Base-by-base conservation (phyloP, 106 monocot species). In the Triglochin maritima region DNA sequence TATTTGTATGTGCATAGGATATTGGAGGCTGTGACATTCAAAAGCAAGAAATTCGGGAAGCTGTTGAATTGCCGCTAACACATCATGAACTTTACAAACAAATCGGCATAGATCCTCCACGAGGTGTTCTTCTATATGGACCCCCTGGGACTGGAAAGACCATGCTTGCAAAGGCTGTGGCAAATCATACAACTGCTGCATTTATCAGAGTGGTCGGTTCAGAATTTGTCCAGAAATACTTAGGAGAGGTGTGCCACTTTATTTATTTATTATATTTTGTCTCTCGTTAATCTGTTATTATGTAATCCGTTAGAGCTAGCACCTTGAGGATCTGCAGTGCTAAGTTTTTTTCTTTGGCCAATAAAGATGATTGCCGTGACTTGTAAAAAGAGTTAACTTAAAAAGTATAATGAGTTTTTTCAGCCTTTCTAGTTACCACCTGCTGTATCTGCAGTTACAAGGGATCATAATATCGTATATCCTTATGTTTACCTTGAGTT, bases 11-110 rank as follows among this genome's bases (percentile, higher is more conserved):
- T 12, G 2, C 13, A 6, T 75, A 99, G 98, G 98, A 99, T 79
- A 99, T 99, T 78, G 98, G 98, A 62, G 98, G 98, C 5, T 99
- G 92, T 74, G 92, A 99, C 63, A 92, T 99, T 59, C 98, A 94
- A 73, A 94, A 94, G 57, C 94, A 94, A 71, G 94, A 95, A 77
- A 87, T 90, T 4, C 84, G 89, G 67, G 94, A 95, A 79, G 94
- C 89, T 49, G 89, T 95, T 50, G 94, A 90, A 60, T 81, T 95
- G 43, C 94, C 94, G 10, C 70, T 95, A 77, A 90, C 94, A 6
- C 94, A 95, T 70, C 87, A 95, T 74, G 93, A 94, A 5, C 72
- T 94, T 4, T 94, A 89, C 89, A 94, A 89, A 69, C 89, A 94
- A 62, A 94, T 94, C 62, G 93, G 93, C 71, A 94, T 89, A 52